Evolutionary conservation across 2,329 filamentous ascomycete genomes (phyloP), one percentile per base, ranked within the genome.

Genomic region (Pseudogymnoascus sp.): DNA sequence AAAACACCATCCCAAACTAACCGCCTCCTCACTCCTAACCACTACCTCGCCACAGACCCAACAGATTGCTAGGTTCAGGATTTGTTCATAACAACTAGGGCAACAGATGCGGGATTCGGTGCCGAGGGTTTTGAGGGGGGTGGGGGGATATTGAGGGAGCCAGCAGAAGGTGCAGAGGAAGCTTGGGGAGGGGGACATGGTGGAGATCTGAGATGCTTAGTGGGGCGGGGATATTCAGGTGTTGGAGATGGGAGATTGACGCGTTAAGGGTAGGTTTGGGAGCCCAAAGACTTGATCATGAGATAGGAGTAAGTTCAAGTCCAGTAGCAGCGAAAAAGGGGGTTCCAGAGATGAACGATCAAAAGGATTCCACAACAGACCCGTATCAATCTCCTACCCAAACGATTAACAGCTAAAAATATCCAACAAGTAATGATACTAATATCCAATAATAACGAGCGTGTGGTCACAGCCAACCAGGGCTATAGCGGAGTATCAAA

Each of bases 1-100:
- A 69, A 85, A 85, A 68, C 81, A 84, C 82, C 79, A 84, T 0
- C 82, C 82, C n/a, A 84, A 75, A 66, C 81, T 84, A 42, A 84
- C 79, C 65, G 80, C 81, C 64, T 84, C 82, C 23, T 82, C 78
- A 0, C 76, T 80, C 25, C 82, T 79, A 37, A 77, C 77, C 11
- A 85, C 77, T 47, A 82, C 71, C 70, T 84, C 81, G 18, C 82
- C 81, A 66, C 83, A 85, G 25, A 80, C 81, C 83, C 75, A 84
- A 71, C 79, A 84, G 61, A 84, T 79, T 65, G 81, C 80, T 59
- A 84, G 75, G 69, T 83, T 76, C 60, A 84, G 70, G 1, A 85
- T 70, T 1, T 76, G 76, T 6, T 72, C 67, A 71, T 80, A 77
- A 72, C 82, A 85, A 0, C 72, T 42, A 25, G 69, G 67, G 69